phyloP scores from a whole-genome alignment of 1,139 yeast species.

The Pichia sp. region DNA sequence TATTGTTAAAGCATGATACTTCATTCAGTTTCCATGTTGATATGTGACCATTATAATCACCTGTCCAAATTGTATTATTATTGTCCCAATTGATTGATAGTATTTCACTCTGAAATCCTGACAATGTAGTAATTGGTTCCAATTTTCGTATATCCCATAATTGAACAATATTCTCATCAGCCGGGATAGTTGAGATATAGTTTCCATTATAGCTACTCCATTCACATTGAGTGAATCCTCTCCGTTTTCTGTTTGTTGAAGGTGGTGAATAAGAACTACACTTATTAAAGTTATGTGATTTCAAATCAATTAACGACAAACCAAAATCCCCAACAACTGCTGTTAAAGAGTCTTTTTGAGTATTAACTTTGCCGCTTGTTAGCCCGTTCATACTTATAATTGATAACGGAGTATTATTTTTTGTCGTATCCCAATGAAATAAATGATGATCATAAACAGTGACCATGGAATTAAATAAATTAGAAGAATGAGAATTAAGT shows the following conservation, averaged over 20 bases:
- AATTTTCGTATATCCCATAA: slow-evolving; percentile 73
- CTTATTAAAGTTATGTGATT: slow-evolving; percentile 30
- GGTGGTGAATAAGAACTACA: slow-evolving; percentile 5
- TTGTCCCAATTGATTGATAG: slow-evolving; percentile 54
- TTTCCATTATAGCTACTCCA: slow-evolving; percentile 62
- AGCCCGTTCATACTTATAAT: slow-evolving; percentile 50
- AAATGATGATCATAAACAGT: slow-evolving; percentile 57
- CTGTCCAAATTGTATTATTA: slow-evolving; percentile 43
- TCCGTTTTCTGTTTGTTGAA: slow-evolving; percentile 3
- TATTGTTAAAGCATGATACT: neutral
- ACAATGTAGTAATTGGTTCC: slow-evolving; percentile 44
- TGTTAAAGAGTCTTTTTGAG: slow-evolving; percentile 42
- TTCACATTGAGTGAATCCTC: slow-evolving; percentile 39
- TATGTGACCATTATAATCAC: slow-evolving; percentile 65
- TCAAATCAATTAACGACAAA: slow-evolving; percentile 59
- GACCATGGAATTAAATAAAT: slow-evolving; percentile 41
- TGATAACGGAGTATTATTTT: slow-evolving; percentile 48
- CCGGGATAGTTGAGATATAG: slow-evolving; percentile 48
- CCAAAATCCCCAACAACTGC: slow-evolving; percentile 69
- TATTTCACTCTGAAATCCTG: slow-evolving; percentile 52
- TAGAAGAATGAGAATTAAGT: slow-evolving; percentile 35
- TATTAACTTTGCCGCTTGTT: slow-evolving; percentile 45
- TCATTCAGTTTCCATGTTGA: slow-evolving; percentile 59
- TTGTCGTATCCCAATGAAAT: slow-evolving; percentile 63
- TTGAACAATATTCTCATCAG: slow-evolving; percentile 53